A percentile compares a stretch with the other conserved stretches of the same genome.
Evolutionary conservation across 306 rosid species (phyloP).

Genomic region (Calophaca sinica): DNA sequence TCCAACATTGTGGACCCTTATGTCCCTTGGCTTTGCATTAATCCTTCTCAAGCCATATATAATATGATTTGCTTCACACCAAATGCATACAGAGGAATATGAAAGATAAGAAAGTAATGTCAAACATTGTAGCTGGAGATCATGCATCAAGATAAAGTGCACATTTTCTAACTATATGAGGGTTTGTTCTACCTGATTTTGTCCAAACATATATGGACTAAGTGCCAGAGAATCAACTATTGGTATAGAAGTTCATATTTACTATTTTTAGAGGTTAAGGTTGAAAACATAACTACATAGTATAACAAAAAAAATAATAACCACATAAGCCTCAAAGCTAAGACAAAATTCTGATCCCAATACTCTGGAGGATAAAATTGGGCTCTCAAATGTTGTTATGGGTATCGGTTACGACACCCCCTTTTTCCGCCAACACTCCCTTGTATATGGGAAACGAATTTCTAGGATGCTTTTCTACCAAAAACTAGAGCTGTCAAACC

Average conservation of each 20-base stretch:
- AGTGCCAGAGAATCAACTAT: background rate
- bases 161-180: conserved; percentile 34
- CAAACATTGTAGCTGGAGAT: conserved; percentile 45
- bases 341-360: conserved; percentile 22
- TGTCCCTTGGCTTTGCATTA: conserved; percentile 42
- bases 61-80: conserved; percentile 42
- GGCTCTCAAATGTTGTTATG: conserved; percentile 12
- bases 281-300: background rate
- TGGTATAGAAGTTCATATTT: background rate
- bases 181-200: conserved; percentile 35
- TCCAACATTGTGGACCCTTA: conserved; percentile 63
- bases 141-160: conserved; percentile 33
- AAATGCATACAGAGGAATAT: conserved; percentile 31
- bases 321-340: background rate
- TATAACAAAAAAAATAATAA: too few relatives aligned
- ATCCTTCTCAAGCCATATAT: conserved; percentile 41
- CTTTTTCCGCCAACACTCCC: too few relatives aligned
- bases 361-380: background rate
- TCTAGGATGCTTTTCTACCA: too few relatives aligned
- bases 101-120: conserved; percentile 27
- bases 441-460: too few relatives aligned
- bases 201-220: conserved; percentile 40
- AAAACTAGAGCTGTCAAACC: too few relatives aligned
- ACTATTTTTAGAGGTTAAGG: background rate
- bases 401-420: too few relatives aligned